These are phyloP conservation scores for Canavalia ensiformis DNA, from an alignment of 306 rosid species.

Conservation along the genomic window DNA sequence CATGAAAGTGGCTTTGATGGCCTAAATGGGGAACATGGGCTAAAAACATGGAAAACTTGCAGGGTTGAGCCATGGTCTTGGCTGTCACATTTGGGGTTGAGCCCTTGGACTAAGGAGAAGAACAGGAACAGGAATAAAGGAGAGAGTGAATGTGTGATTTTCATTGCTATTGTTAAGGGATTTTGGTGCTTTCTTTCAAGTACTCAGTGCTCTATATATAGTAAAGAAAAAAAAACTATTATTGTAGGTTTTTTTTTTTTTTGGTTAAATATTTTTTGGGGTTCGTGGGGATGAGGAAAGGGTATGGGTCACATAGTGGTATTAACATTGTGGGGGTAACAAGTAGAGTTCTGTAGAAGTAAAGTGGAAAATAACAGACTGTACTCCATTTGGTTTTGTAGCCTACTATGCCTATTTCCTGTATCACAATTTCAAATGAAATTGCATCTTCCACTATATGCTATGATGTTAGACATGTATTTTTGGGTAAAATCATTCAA, in stretches of 20 bases:
- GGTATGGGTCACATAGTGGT: slow-evolving; percentile 40
- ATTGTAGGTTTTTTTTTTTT: neutral
- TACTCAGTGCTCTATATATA: slow-evolving; percentile 50
- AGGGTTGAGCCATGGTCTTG: slow-evolving; percentile 73
- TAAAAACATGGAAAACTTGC: slow-evolving; percentile 70
- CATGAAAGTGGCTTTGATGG: slow-evolving; percentile 71
- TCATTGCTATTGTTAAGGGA: slow-evolving; percentile 53
- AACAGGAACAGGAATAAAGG: slow-evolving; percentile 44
- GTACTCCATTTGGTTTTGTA: slow-evolving; percentile 67
- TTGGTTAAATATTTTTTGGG: slow-evolving; percentile 19
- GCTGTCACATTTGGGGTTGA: slow-evolving; percentile 57
- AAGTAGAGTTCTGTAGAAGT: slow-evolving; percentile 36
- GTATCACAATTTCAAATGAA: neutral
- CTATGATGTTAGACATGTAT: slow-evolving; percentile 30
- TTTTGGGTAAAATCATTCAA: slow-evolving; percentile 15
- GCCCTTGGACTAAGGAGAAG: slow-evolving; percentile 53
- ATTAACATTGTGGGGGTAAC: slow-evolving; percentile 30
- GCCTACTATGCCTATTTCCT: slow-evolving; percentile 37
- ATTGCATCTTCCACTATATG: slow-evolving; percentile 24
- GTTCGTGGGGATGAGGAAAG: slow-evolving; percentile 16
- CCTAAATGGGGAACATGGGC: slow-evolving; percentile 78
- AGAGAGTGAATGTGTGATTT: slow-evolving; percentile 37
- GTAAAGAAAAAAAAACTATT: neutral
- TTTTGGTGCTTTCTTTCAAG: slow-evolving; percentile 45
- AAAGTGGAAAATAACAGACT: slow-evolving; percentile 60